Conservation (phyloP, 306 rosid genomes). For the Vicia villosa region DNA sequence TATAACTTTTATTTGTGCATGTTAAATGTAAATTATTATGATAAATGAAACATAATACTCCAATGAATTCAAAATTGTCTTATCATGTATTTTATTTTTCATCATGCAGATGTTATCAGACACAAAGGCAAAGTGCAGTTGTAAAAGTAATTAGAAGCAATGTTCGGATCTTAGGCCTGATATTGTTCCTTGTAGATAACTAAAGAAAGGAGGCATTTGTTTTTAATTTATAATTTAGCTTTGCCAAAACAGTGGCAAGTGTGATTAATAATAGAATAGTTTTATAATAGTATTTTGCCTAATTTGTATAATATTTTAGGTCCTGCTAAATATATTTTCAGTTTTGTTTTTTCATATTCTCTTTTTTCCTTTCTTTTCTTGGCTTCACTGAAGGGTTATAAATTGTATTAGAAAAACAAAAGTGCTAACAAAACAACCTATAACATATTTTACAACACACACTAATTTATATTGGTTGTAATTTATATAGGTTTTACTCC, state of each 20-base stretch:
- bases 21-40: neutral
- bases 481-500: too few relatives aligned
- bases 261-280: slow-evolving; percentile 23
- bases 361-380: neutral
- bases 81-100: slow-evolving; percentile 8
- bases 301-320: neutral
- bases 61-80: slow-evolving; percentile 22
- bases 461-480: too few relatives aligned
- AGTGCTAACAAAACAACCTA: too few relatives aligned
- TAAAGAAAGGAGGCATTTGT: slow-evolving; percentile 21
- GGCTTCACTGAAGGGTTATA: too few relatives aligned
- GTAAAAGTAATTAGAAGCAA: slow-evolving; percentile 53
- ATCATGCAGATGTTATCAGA: slow-evolving; percentile 66
- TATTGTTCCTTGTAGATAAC: slow-evolving; percentile 43
- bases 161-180: slow-evolving; percentile 33
- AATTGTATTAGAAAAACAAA: too few relatives aligned
- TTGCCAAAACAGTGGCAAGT: slow-evolving; percentile 16
- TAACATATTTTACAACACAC: too few relatives aligned
- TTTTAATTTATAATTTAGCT: neutral
- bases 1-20: neutral
- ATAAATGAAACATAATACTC: neutral
- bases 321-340: neutral
- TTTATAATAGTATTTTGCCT: slow-evolving; percentile 11
- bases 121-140: slow-evolving; percentile 65
- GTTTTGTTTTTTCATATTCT: neutral